Percentiles rank a stretch among this genome's conserved stretches.
These are phyloP conservation scores for Carex littledalei DNA, from an alignment of 176 grass and related monocot genomes.

Conservation along the genomic window DNA sequence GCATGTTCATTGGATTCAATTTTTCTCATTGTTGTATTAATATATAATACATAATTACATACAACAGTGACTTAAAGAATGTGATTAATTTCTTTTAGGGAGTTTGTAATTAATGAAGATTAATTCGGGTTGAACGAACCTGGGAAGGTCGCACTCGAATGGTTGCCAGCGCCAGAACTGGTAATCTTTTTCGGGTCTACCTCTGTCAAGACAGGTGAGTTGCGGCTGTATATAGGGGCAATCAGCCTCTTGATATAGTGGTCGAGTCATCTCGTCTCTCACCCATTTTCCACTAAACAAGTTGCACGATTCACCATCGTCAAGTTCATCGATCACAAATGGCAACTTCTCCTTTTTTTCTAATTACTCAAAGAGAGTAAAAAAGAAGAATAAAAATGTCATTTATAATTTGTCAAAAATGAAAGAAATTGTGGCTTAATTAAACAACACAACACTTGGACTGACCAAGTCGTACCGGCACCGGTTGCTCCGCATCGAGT, in stretches of 20 bases:
- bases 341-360: conserved; percentile 28
- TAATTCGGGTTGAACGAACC: conserved; percentile 8
- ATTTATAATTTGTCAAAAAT: neutral
- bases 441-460: too few relatives aligned
- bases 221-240: conserved; percentile 91
- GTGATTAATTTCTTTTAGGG: neutral
- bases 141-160: conserved; percentile 42
- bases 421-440: too few relatives aligned
- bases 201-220: conserved; percentile 59
- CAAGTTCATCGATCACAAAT: conserved; percentile 46
- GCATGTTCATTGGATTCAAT: neutral
- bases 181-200: conserved; percentile 66
- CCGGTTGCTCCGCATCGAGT: neutral
- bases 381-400: neutral
- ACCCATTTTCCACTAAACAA: conserved; percentile 64
- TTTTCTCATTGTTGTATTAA: neutral
- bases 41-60: too few relatives aligned
- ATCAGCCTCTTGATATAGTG: conserved; percentile 53
- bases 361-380: neutral
- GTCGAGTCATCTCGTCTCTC: conserved; percentile 32
- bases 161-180: conserved; percentile 80
- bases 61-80: neutral
- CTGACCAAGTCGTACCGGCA: too few relatives aligned
- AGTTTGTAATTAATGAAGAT: neutral
- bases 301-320: conserved; percentile 47